phyloP scores from a whole-genome alignment of 305 asterid species.

The Fraxinus baroniana region DNA sequence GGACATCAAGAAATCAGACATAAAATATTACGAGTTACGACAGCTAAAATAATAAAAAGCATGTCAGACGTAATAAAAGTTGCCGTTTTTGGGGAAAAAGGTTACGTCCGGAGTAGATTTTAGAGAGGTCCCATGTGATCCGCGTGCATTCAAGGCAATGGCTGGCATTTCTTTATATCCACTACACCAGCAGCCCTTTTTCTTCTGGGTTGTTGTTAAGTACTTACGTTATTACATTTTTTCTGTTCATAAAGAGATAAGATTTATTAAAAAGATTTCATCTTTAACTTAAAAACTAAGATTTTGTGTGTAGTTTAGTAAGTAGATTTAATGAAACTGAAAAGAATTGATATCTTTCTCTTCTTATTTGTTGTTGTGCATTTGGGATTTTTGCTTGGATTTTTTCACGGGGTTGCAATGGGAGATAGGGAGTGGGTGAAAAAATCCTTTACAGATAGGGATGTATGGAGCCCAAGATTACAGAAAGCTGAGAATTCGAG shows the following conservation, averaged over 20 bases:
- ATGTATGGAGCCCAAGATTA: slow-evolving; percentile 51
- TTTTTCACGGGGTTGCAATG: slow-evolving; percentile 23
- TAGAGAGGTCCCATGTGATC: slow-evolving; percentile 19
- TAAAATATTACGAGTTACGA: neutral
- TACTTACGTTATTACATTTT: neutral
- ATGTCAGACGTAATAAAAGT: neutral
- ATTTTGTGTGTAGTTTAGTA: neutral
- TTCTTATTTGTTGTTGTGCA: slow-evolving; percentile 15
- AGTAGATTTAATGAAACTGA: neutral
- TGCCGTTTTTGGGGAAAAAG: neutral
- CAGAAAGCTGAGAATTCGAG: slow-evolving; percentile 25
- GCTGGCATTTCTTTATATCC: slow-evolving; percentile 33
- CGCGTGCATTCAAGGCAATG: slow-evolving; percentile 28
- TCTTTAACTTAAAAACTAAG: neutral
- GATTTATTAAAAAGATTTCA: slow-evolving; percentile 10
- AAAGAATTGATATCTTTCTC: slow-evolving; percentile 21
- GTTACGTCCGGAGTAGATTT: slow-evolving; percentile 3
- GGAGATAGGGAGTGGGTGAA: slow-evolving; percentile 28
- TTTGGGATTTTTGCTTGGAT: slow-evolving; percentile 11
- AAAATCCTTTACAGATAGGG: slow-evolving; percentile 37
- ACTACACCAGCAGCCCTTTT: slow-evolving; percentile 29
- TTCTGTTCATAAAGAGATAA: slow-evolving; percentile 8
- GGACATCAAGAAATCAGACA: neutral
- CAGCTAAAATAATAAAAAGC: neutral
- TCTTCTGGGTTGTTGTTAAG: neutral